Evolutionary conservation across 2,329 filamentous ascomycete species (phyloP).

Genomic region (Fusarium proliferatum): DNA sequence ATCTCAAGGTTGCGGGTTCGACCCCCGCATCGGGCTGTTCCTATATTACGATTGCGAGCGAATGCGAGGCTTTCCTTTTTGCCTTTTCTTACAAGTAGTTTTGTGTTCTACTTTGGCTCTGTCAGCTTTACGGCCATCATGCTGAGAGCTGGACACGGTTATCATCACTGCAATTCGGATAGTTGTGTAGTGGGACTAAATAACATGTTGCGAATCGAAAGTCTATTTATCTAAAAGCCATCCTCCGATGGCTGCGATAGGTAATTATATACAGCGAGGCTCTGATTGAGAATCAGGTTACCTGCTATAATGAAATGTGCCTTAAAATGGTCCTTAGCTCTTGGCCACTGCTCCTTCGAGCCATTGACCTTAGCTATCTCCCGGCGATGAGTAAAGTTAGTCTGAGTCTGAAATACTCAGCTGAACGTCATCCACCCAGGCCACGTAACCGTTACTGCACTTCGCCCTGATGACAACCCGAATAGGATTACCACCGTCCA

Average conservation of each 20-base stretch:
- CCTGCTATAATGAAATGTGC: neutral
- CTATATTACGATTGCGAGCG: slow-evolving; percentile 41
- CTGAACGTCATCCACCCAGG: neutral
- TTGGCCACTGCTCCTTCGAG: neutral
- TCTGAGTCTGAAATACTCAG: neutral
- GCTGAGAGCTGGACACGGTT: too few species aligned
- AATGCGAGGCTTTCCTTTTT: neutral
- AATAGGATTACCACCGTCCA: neutral
- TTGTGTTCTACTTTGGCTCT: neutral
- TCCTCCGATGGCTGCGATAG: neutral
- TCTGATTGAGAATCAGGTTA: rapidly evolving
- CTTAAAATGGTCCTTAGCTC: neutral
- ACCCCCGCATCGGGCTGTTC: slow-evolving; percentile 58
- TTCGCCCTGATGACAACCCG: neutral
- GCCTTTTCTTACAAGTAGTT: rapidly evolving
- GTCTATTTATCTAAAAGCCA: neutral
- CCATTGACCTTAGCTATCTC: rapidly evolving
- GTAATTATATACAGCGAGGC: neutral
- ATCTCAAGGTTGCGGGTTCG: slow-evolving; percentile 70
- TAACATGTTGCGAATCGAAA: neutral
- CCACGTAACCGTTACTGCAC: neutral
- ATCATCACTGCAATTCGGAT: too few species aligned
- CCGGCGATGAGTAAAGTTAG: rapidly evolving
- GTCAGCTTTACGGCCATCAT: rapidly evolving
- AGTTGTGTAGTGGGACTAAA: too few species aligned